phyloP scores from a whole-genome alignment of 495 filamentous ascomycete genomes.

The Neurospora terricola region DNA sequence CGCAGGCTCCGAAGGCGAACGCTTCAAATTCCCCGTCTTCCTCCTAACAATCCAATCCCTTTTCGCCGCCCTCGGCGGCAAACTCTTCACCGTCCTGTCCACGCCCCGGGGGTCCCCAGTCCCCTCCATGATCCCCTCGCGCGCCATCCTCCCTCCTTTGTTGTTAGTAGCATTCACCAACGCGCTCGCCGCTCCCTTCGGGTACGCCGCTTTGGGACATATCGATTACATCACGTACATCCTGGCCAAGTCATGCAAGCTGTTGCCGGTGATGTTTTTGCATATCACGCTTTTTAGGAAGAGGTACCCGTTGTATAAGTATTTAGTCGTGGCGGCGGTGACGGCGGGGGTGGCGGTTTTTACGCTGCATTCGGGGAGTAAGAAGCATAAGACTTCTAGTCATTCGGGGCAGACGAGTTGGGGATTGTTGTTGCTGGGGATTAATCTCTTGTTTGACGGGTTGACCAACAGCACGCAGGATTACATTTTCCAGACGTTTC shows the following conservation, averaged over 20 bases:
- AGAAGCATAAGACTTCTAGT: slow-evolving; percentile 34
- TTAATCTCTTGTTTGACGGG: slow-evolving; percentile 92
- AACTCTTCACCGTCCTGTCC: slow-evolving; percentile 65
- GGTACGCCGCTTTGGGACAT: slow-evolving; percentile 84
- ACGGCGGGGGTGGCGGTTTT: slow-evolving; percentile 91
- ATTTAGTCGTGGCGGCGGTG: slow-evolving; percentile 80
- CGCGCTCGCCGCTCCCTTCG: slow-evolving; percentile 85
- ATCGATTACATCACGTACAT: slow-evolving; percentile 99
- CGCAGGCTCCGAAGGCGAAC: slow-evolving; percentile 33
- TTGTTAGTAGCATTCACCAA: slow-evolving; percentile 77
- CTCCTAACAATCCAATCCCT: slow-evolving; percentile 92
- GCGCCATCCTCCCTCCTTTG: slow-evolving; percentile 64
- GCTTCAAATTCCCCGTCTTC: slow-evolving; percentile 88
- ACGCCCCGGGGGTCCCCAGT: no score
- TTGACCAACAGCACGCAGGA: slow-evolving; percentile 95
- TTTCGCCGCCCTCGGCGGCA: slow-evolving; percentile 74
- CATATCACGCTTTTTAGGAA: slow-evolving; percentile 88
- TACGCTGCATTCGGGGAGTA: slow-evolving; percentile 65
- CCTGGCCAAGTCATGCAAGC: slow-evolving; percentile 94
- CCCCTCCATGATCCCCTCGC: slow-evolving; percentile 65
- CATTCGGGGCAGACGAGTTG: slow-evolving; percentile 42
- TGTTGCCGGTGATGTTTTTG: slow-evolving; percentile 94
- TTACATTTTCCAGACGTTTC: slow-evolving; percentile 75
- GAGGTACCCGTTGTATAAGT: slow-evolving; percentile 91
- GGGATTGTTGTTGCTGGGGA: slow-evolving; percentile 75